Base-by-base conservation (phyloP, 305 asterid genomes). In the Fraxinus baroniana region DNA sequence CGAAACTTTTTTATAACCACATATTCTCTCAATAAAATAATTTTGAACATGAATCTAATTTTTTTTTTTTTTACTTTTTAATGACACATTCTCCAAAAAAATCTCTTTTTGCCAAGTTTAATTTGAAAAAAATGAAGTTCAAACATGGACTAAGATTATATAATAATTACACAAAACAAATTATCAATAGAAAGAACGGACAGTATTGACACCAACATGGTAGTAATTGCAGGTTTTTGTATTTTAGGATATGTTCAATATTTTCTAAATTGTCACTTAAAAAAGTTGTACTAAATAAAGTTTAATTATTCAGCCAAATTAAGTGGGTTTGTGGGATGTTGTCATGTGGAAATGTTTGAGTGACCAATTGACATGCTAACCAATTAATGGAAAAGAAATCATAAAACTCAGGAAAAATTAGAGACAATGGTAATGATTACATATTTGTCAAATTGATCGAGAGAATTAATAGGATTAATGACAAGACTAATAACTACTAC, bases 341-440 rank as follows among this genome's bases (percentile, higher is more conserved):
- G 75, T 15, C 75, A 70, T 13, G 75, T 70, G 75, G 75, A 70
- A 28, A 70, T 70, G 39, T 28, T 70, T 70, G 39, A 70, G 7
- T 70, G 3, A 70, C 75, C 75, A 70, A 70, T 70, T 70, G 75
- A 70, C 41, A 15, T 70, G 75, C 12, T 70, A 70, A 30, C 24
- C 35, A 30, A 70, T 30, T 70, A 70, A 70, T 70, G 75, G 75
- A 70, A 70, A 70, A 70, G 41, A 13, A 70, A 70, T 70, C 39
- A 70, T 70, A 70, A 70, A 70, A 28, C 75, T 13, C 75, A 13
- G 41, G 41, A 70, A 30, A 70, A 70, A 70, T 70, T 70, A 30
- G 75, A 32, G 75, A 70, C 75, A 70, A 15, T 15, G 41, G 41
- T 70, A 70, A 70, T 70, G 39, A 70, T 70, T 70, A 70, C 75